phyloP scores from a whole-genome alignment of 2,329 filamentous ascomycete species.

The Pseudofabraea citricarpa region DNA sequence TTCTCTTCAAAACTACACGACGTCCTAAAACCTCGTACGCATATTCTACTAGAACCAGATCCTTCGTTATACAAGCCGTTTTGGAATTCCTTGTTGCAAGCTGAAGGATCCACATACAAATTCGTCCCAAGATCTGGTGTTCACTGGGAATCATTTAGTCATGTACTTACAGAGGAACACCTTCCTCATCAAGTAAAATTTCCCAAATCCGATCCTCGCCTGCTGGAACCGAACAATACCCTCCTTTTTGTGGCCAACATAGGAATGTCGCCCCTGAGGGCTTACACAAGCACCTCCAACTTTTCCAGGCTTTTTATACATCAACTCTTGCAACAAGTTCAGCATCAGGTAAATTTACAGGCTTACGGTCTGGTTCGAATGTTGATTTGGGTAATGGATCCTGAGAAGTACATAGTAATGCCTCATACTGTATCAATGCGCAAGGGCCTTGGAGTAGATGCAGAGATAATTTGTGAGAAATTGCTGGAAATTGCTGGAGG shows the following conservation, averaged over 20 bases:
- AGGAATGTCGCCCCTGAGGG: constrained; percentile 43
- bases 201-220: constrained; percentile 30
- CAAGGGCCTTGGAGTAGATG: constrained; percentile 51
- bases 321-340: constrained; percentile 57
- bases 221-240: constrained; percentile 58
- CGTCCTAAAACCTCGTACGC: constrained; percentile 69
- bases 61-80: constrained; percentile 51
- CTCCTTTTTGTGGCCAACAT: constrained; percentile 71
- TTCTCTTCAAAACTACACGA: constrained; percentile 77
- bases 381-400: constrained; percentile 65
- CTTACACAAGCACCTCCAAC: constrained; percentile 49
- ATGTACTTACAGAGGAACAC: constrained; percentile 43
- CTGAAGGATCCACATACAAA: constrained; percentile 39
- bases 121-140: constrained; percentile 53
- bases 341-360: constrained; percentile 59
- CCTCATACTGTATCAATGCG: constrained; percentile 54
- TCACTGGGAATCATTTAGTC: constrained; percentile 53
- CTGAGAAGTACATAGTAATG: constrained; percentile 54
- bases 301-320: constrained; percentile 53
- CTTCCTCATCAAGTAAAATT: constrained; percentile 48
- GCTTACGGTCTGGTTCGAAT: constrained; percentile 75
- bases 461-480: constrained; percentile 56
- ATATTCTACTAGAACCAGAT: constrained; percentile 78
- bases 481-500: constrained; percentile 51
- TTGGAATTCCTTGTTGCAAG: constrained; percentile 52